phyloP scores from a whole-genome alignment of 805 yeast species.

The Metschnikowia orientalis region DNA sequence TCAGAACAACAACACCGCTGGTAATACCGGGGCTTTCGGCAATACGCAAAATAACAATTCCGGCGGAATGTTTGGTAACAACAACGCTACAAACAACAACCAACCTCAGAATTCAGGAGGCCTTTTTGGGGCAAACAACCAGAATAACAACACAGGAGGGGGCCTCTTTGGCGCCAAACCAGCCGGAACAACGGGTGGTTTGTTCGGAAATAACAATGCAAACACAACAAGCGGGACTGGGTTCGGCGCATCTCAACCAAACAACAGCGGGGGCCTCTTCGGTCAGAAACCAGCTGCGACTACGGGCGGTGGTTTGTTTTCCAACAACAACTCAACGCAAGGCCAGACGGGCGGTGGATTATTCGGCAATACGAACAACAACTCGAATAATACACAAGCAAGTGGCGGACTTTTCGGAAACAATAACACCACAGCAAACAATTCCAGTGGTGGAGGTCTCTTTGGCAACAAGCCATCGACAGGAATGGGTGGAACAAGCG shows the following conservation, averaged over 20 bases:
- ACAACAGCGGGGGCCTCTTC: conserved; percentile 29
- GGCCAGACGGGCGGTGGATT: conserved; percentile 27
- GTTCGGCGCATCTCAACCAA: conserved; percentile 17
- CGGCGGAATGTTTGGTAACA: conserved; percentile 22
- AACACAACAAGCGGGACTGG: conserved; percentile 9
- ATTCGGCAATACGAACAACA: conserved; percentile 33
- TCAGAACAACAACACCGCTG: conserved; percentile 9
- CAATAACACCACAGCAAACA: conserved; percentile 19
- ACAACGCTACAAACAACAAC: conserved; percentile 8
- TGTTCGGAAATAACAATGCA: conserved; percentile 16
- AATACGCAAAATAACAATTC: conserved; percentile 9
- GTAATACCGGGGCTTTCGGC: conserved; percentile 11
- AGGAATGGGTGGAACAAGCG: conserved; percentile 9
- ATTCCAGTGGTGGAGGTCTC: conserved; percentile 15
- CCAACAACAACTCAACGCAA: conserved; percentile 11
- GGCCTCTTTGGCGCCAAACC: conserved; percentile 29
- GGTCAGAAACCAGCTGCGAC: conserved; percentile 22
- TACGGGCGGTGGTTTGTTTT: conserved; percentile 22
- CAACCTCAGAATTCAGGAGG: conserved; percentile 9
- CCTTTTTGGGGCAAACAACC: conserved; percentile 14
- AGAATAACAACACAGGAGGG: conserved; percentile 21
- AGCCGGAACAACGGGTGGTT: conserved; percentile 13
- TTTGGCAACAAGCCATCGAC: conserved; percentile 15
- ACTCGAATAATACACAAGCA: conserved; percentile 3
- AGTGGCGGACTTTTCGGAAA: conserved; percentile 27